These are phyloP conservation scores for Hibiscus mutabilis DNA, from an alignment of 345 rosid species.

Conservation along the genomic window DNA sequence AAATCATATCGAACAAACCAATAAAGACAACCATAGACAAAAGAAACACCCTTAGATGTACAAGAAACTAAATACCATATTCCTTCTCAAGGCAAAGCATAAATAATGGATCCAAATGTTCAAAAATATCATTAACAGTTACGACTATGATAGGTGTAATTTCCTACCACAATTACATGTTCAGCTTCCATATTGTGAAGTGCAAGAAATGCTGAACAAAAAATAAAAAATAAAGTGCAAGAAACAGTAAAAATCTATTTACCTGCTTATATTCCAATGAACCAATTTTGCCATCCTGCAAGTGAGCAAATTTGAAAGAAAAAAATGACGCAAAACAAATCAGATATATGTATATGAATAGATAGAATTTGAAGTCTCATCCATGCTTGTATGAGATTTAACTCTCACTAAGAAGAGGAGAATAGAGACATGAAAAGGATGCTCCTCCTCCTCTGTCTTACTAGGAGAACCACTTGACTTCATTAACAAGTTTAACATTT, in stretches of 20 bases:
- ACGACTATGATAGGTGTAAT: neutral
- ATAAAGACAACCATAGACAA: neutral
- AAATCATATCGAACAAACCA: neutral
- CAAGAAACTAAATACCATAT: constrained; percentile 4
- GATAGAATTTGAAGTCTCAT: neutral
- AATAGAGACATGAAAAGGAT: constrained; percentile 4
- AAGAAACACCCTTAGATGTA: neutral
- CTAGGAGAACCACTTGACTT: neutral
- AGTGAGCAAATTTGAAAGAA: neutral
- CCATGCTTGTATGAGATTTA: neutral
- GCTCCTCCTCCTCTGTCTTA: neutral
- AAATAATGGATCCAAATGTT: neutral
- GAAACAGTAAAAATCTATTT: constrained; percentile 8
- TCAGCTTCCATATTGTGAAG: neutral
- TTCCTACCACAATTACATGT: neutral
- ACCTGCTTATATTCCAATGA: constrained; percentile 86
- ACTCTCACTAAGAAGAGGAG: neutral
- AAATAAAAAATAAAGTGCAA: neutral
- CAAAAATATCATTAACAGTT: neutral
- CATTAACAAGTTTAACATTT: neutral
- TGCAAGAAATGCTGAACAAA: neutral
- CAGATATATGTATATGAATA: neutral
- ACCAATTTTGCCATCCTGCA: constrained; percentile 78
- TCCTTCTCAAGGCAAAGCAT: neutral
- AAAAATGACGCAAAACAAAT: constrained; percentile 11